Percentiles rank a stretch among this genome's conserved stretches.
phyloP scores from a whole-genome alignment of 805 yeast species.

The Saccharomycopsis olivae region DNA sequence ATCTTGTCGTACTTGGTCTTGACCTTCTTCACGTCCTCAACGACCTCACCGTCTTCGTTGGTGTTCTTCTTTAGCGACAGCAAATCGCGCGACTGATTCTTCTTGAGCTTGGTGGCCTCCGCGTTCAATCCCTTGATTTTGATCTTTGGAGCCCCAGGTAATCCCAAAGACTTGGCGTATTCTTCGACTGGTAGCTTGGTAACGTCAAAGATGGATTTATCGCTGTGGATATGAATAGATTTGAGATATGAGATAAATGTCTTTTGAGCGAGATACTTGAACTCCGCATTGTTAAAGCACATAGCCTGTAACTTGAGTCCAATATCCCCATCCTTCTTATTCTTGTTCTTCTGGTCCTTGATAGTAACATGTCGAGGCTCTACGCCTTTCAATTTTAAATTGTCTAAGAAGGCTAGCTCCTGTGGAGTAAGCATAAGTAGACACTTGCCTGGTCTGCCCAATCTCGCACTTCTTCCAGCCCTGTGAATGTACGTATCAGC shows the following conservation, averaged over 20 bases:
- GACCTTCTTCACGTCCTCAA: constrained; percentile 30
- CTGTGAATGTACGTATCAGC: constrained; percentile 82
- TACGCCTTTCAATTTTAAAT: constrained; percentile 52
- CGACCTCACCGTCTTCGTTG: constrained; percentile 57
- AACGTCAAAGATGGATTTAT: constrained; percentile 74
- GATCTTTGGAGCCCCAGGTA: constrained; percentile 94
- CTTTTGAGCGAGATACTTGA: constrained; percentile 90
- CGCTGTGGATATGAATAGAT: constrained; percentile 77
- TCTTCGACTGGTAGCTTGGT: constrained; percentile 71
- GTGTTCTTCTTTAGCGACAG: constrained; percentile 41
- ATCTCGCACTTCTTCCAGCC: constrained; percentile 84
- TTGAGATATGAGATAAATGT: constrained; percentile 88
- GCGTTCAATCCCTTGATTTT: constrained; percentile 47
- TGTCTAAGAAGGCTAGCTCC: constrained; percentile 61
- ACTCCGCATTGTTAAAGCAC: constrained; percentile 83
- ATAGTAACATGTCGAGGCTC: constrained; percentile 65
- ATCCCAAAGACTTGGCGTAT: constrained; percentile 79
- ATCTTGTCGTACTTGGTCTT: constrained; percentile 89
- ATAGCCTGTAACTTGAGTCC: constrained; percentile 78
- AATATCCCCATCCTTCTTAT: constrained; percentile 62
- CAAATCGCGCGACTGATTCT: constrained; percentile 72
- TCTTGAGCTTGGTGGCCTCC: constrained; percentile 38
- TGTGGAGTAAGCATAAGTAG: constrained; percentile 82
- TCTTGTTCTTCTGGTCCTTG: constrained; percentile 57
- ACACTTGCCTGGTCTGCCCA: constrained; percentile 76